phyloP scores from a whole-genome alignment of 805 yeast genomes.

The Spathaspora hagerdaliae region DNA sequence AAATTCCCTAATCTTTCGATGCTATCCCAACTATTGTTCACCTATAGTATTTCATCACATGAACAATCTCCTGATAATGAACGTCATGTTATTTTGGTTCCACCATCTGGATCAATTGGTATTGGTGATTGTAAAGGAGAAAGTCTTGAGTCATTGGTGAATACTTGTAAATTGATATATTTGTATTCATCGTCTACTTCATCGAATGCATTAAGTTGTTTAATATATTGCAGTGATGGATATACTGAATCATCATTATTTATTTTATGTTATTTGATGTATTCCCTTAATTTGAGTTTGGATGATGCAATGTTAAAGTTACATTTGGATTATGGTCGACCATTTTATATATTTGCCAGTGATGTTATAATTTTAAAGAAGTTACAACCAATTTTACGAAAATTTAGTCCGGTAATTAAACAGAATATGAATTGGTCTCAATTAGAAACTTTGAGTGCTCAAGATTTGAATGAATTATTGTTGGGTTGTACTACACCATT shows the following conservation, averaged over 20 bases:
- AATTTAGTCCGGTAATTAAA: constrained; percentile 49
- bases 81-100: constrained; percentile 51
- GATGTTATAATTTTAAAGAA: constrained; percentile 67
- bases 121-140: constrained; percentile 65
- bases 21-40: constrained; percentile 32
- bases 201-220: constrained; percentile 35
- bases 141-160: constrained; percentile 60
- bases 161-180: constrained; percentile 65
- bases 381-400: constrained; percentile 57
- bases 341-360: constrained; percentile 77
- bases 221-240: constrained; percentile 84
- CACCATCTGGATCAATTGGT: constrained; percentile 81
- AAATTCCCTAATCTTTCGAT: constrained; percentile 44
- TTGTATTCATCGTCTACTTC: constrained; percentile 27
- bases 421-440: constrained; percentile 20
- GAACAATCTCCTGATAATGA: constrained; percentile 12
- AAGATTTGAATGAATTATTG: constrained; percentile 33
- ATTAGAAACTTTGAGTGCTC: constrained; percentile 23
- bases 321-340: constrained; percentile 64
- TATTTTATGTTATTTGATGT: constrained; percentile 66
- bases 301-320: constrained; percentile 64
- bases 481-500: constrained; percentile 11
- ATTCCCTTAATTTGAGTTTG: constrained; percentile 54
- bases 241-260: constrained; percentile 87
- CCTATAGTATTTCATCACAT: constrained; percentile 24